Conservation (phyloP, 441 rosid species). For the Adansonia gregorii region DNA sequence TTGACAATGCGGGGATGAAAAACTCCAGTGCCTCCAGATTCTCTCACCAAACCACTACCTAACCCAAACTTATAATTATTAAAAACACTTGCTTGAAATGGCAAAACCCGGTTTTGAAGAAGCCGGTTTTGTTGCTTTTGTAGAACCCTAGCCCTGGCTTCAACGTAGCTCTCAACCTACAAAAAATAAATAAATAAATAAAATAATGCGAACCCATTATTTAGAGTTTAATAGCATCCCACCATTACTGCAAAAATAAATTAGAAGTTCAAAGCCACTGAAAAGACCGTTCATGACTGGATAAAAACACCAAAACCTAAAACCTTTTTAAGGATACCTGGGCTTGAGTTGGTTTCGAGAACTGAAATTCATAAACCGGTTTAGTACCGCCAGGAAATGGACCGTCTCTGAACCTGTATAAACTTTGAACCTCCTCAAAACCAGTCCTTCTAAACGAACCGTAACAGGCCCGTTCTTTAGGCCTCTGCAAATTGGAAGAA, state of each 20-base stretch:
- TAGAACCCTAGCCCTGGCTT: conserved; percentile 34
- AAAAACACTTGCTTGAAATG: conserved; percentile 26
- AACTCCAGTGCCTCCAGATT: conserved; percentile 57
- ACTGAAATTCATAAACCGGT: conserved; percentile 28
- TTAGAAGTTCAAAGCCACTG: conserved; percentile 12
- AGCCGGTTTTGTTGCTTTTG: conserved; percentile 35
- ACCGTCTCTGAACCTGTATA: conserved; percentile 16
- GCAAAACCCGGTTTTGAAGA: conserved; percentile 31
- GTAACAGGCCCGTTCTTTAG: conserved; percentile 7
- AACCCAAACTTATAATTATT: conserved; percentile 21
- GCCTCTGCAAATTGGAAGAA: background rate
- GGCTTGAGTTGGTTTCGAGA: conserved; percentile 26
- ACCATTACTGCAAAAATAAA: conserved; percentile 32
- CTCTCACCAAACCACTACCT: conserved; percentile 36
- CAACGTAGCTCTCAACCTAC: conserved; percentile 38
- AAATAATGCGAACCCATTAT: conserved; percentile 3
- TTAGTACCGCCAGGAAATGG: conserved; percentile 21
- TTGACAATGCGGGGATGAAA: conserved; percentile 48
- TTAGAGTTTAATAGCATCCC: background rate
- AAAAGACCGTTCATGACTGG: conserved; percentile 24
- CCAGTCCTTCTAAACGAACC: conserved; percentile 23
- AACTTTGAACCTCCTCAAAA: conserved; percentile 28
- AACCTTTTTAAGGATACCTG: conserved; percentile 25
- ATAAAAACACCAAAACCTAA: background rate
- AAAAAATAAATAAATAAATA: background rate